Percentiles rank a stretch among this genome's conserved stretches.
Evolutionary conservation across 495 filamentous ascomycete genomes (phyloP).

Genomic region (Pseudotulostoma volvatum): DNA sequence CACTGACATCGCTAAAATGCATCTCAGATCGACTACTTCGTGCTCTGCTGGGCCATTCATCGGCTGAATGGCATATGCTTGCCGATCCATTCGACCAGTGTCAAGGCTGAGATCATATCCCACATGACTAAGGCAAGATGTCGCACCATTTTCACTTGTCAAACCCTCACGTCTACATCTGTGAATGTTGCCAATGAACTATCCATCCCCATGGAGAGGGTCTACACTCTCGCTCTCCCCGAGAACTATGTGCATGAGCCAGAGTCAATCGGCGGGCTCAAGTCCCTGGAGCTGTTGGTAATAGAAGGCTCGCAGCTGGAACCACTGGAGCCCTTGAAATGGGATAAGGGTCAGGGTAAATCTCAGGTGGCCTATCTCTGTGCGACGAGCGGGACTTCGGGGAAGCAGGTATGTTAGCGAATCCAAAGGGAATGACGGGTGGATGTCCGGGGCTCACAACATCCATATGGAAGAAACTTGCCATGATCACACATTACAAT

Average conservation of each 20-base stretch:
- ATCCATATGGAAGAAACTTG: not conserved
- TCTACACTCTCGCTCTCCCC: not conserved
- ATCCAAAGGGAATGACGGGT: too few species aligned
- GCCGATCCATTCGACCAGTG: not conserved
- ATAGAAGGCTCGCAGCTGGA: not conserved
- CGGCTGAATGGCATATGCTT: constrained; percentile 1
- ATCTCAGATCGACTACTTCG: constrained; percentile 1
- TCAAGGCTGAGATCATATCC: not conserved
- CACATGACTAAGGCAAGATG: constrained; percentile 1
- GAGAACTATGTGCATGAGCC: not conserved
- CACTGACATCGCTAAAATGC: too few species aligned
- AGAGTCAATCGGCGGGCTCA: not conserved
- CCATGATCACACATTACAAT: constrained; percentile 1
- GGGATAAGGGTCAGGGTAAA: constrained; percentile 2
- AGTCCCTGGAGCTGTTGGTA: not conserved
- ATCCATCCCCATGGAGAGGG: not conserved
- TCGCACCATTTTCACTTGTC: not conserved
- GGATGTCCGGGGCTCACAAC: not conserved
- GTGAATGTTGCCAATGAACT: not conserved
- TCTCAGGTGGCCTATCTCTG: not conserved
- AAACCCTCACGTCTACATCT: not conserved
- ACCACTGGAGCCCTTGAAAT: not conserved
- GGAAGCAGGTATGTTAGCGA: constrained; percentile 1
- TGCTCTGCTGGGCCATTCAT: constrained; percentile 1
- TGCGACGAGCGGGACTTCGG: constrained; percentile 1